Conservation (phyloP, 208 protist species). For the Acanthamoeba healyi region DNA sequence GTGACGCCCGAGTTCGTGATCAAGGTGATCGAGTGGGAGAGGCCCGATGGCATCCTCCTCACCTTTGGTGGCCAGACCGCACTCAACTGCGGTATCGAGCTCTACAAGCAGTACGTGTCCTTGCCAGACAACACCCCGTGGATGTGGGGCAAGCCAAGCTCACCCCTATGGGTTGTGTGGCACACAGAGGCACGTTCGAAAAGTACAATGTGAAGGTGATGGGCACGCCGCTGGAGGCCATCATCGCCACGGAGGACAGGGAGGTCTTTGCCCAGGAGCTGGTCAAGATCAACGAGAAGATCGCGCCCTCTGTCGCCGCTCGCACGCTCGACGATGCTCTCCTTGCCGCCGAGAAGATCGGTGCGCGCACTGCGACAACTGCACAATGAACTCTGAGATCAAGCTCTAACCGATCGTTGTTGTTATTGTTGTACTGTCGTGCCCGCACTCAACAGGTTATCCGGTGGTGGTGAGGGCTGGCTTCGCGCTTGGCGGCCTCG, state of each 20-base stretch:
- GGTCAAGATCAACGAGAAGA: slow-evolving; percentile 96
- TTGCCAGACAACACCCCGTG: too few relatives aligned
- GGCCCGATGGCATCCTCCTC: slow-evolving; percentile 94
- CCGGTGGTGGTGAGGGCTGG: slow-evolving; percentile 98
- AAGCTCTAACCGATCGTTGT: slow-evolving; percentile 86
- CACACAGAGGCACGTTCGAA: slow-evolving; percentile 91
- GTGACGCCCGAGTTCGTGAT: slow-evolving; percentile 95
- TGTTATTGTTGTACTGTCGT: too few relatives aligned
- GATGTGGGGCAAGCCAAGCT: too few relatives aligned
- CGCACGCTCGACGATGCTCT: slow-evolving; percentile 82
- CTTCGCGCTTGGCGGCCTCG: slow-evolving; percentile 98
- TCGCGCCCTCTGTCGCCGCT: slow-evolving; percentile 86
- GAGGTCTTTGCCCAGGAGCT: slow-evolving; percentile 98
- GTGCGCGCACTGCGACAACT: background rate
- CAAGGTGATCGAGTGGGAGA: slow-evolving; percentile 95
- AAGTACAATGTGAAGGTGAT: slow-evolving; percentile 97
- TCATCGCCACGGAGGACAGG: slow-evolving; percentile 97
- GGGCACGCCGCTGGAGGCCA: slow-evolving; percentile 96
- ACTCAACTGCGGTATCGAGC: slow-evolving; percentile 98
- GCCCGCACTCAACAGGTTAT: slow-evolving; percentile 94
- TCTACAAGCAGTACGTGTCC: slow-evolving; percentile 90
- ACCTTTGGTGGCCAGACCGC: slow-evolving; percentile 99
- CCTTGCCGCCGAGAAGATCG: slow-evolving; percentile 90
- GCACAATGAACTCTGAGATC: background rate
- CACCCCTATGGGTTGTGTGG: too few relatives aligned